phyloP scores from a whole-genome alignment of 495 filamentous ascomycete genomes.

The Trichoderma reesei region DNA sequence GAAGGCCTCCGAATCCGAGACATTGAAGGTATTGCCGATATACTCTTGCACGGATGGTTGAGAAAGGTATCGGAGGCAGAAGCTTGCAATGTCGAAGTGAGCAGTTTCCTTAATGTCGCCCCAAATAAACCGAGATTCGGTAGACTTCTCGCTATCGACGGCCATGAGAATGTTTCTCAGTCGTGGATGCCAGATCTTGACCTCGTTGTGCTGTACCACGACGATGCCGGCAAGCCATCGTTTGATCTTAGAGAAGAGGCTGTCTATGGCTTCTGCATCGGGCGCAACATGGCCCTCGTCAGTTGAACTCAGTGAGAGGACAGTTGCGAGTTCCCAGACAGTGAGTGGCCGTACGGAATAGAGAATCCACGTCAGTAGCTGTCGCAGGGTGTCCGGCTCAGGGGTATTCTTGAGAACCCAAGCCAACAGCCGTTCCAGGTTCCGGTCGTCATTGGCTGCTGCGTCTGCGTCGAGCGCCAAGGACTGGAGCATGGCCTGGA shows the following conservation, averaged over 20 bases:
- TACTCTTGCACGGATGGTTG: not conserved
- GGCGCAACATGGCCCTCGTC: not conserved
- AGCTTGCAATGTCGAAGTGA: not conserved
- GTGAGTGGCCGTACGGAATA: constrained; percentile 14
- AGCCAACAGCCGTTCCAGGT: not conserved
- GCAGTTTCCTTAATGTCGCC: not conserved
- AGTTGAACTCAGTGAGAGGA: not conserved
- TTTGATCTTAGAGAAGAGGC: constrained; percentile 2
- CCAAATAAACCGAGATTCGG: not conserved
- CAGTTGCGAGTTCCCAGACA: constrained; percentile 10
- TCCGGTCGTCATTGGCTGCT: not conserved
- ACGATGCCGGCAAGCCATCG: constrained; percentile 12
- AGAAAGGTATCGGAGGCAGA: not conserved
- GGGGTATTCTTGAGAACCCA: constrained; percentile 9
- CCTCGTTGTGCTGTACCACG: constrained; percentile 12
- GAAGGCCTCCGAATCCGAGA: not conserved
- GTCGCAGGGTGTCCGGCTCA: not conserved
- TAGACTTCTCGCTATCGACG: not conserved
- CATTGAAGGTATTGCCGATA: not conserved
- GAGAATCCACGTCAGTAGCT: constrained; percentile 11
- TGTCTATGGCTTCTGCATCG: not conserved
- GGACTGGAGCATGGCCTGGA: not conserved
- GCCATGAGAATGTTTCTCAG: constrained; percentile 13
- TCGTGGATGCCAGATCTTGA: constrained; percentile 10
- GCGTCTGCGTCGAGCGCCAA: not conserved